Evolutionary conservation across 192 early-diverging fungal genomes (phyloP).

Genomic region (Globomyces pollinis-pini): DNA sequence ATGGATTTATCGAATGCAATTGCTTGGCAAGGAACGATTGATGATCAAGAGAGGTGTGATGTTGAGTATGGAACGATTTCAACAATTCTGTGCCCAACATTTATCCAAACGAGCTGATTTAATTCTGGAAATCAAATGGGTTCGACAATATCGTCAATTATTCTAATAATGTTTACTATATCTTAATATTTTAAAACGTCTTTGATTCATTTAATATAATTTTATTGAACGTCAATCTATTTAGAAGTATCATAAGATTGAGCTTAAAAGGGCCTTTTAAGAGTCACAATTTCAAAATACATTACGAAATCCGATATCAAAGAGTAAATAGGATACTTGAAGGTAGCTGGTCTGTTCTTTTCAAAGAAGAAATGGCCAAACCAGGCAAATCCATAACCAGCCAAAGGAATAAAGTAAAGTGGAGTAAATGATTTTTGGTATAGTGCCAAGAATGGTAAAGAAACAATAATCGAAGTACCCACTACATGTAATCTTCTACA

Average conservation of each 20-base stretch:
- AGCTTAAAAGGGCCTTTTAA: constrained; percentile 5
- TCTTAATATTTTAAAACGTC: no score
- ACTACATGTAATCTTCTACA: constrained; percentile 48
- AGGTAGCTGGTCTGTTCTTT: constrained; percentile 63
- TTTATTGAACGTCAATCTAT: no score
- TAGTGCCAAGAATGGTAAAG: background rate
- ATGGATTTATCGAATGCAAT: constrained; percentile 22
- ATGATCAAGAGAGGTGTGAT: background rate
- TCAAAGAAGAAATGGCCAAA: constrained; percentile 59
- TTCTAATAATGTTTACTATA: no score
- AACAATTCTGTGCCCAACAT: background rate
- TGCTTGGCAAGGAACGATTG: constrained; percentile 18
- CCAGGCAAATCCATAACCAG: constrained; percentile 61
- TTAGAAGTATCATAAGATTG: no score
- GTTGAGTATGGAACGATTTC: background rate
- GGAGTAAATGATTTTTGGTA: no score
- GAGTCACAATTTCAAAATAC: constrained; percentile 11
- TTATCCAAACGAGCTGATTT: background rate
- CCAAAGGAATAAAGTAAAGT: background rate
- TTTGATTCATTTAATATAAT: no score
- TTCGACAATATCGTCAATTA: no score
- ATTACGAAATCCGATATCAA: constrained; percentile 49
- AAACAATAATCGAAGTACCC: constrained; percentile 24
- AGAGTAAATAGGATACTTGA: constrained; percentile 60
- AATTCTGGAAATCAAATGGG: constrained; percentile 8